Percentiles rank a stretch among this genome's conserved stretches.
phyloP scores from a whole-genome alignment of 225 moss, liverwort and hornwort genomes.

The Sphagnum tenellum region DNA sequence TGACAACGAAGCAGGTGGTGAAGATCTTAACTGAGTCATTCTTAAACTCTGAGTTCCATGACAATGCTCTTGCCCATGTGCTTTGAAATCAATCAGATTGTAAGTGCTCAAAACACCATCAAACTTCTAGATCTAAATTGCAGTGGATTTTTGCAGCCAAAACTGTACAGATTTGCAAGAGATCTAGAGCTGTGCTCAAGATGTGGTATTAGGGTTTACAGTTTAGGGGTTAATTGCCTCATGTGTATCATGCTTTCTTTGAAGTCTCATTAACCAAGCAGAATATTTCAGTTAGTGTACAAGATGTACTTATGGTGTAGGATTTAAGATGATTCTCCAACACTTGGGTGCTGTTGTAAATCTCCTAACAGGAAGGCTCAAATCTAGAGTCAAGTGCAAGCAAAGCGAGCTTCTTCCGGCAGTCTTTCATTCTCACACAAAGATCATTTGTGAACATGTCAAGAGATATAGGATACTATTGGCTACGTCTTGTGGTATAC shows the following conservation, averaged over 20 bases:
- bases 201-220: too few species aligned
- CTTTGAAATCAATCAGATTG: constrained; percentile 8
- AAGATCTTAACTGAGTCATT: constrained; percentile 3
- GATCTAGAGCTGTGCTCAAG: too few species aligned
- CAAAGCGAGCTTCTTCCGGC: constrained; percentile 26
- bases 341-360: background rate
- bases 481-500: constrained; percentile 52
- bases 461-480: constrained; percentile 51
- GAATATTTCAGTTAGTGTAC: too few species aligned
- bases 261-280: too few species aligned
- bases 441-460: constrained; percentile 53
- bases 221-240: too few species aligned
- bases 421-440: constrained; percentile 27
- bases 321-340: too few species aligned
- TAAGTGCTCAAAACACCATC: background rate
- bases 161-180: too few species aligned
- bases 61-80: background rate
- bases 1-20: constrained; percentile 8
- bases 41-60: background rate
- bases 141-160: too few species aligned
- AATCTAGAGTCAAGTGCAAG: constrained; percentile 8
- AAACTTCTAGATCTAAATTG: too few species aligned
- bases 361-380: constrained; percentile 1
- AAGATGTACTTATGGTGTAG: too few species aligned
- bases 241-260: too few species aligned